Evolutionary conservation across 129 eudicot species (phyloP), one percentile per base, ranked within the genome.

Genomic region (Escallonia herrerae): DNA sequence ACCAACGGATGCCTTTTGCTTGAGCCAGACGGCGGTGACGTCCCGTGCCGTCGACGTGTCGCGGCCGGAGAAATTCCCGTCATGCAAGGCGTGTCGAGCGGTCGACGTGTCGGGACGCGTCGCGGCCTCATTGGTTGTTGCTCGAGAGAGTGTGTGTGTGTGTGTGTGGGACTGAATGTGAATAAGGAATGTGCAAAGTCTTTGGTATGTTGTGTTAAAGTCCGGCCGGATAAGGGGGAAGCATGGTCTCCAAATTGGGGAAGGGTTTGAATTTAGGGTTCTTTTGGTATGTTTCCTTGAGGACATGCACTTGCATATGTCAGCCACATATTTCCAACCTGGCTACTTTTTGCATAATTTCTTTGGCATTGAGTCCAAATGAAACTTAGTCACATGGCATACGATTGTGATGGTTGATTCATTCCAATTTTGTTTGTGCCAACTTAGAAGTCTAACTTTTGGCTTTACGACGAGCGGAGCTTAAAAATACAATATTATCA

Each of bases 241-340:
- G 47, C n/a, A 39, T 44, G 72, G 72, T 67, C 51, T 58, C 53
- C 50, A 67, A 43, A 15, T 43, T 55, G 60, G 13, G 61, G 47
- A 40, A 46, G 14, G n/a, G 60, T 51, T 66, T 64, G 49, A 44
- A 67, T 41, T 56, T 4, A 41, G 43, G 62, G 22, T 42, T 37
- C 2, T 54, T 40, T 40, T 67, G 60, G 50, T 43, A 67, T 67
- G 72, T 67, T 67, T 67, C 63, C 63, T 56, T 51, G 14, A 66
- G 60, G 51, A 66, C 56, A 51, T 51, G 61, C 60, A 53, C 8
- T 41, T 46, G 61, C 60, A 41, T 13, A 47, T 53, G 70, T 66
- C 70, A 66, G 14, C 49, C 40, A 14, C 5, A 39, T 15, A 12
- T 53, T 64, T 64, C 11, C 33, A 22, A 22, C 1, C 33, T 22